Conservation (phyloP, 2,329 filamentous ascomycete species). For the Diaporthe nobilis region DNA sequence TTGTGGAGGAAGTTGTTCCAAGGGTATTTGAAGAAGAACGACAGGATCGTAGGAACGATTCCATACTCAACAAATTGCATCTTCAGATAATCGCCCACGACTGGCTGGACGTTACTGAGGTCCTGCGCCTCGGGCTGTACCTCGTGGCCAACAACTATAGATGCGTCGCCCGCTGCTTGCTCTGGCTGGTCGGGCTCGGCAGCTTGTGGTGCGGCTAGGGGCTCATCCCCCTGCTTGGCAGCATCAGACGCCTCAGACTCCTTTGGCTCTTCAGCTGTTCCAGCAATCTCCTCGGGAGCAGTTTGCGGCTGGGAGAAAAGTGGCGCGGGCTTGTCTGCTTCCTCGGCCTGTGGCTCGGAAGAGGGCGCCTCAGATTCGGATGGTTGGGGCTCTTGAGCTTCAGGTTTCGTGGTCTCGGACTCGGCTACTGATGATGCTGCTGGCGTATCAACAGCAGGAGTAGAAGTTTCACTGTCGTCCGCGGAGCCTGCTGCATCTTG, state of each 20-base stretch:
- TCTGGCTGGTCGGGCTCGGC: constrained; percentile 32
- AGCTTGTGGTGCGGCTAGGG: constrained; percentile 27
- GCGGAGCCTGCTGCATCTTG: constrained; percentile 27
- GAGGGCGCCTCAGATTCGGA: constrained; percentile 34
- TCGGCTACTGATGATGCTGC: constrained; percentile 37
- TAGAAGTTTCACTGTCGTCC: constrained; percentile 33
- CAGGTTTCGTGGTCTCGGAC: constrained; percentile 29
- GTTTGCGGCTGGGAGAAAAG: constrained; percentile 60
- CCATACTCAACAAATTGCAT: constrained; percentile 95
- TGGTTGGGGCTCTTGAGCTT: constrained; percentile 40
- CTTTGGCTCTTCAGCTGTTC: constrained; percentile 30
- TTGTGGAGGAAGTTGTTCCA: constrained; percentile 99
- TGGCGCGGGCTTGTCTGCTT: constrained; percentile 71
- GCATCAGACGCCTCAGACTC: constrained; percentile 3
- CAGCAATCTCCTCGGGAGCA: constrained; percentile 18
- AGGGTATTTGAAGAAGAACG: constrained; percentile 98
- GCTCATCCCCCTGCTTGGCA: constrained; percentile 17
- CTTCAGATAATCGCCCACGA: constrained; percentile 95
- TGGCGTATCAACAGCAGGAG: constrained; percentile 36
- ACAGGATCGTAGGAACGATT: constrained; percentile 95
- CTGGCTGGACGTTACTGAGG: constrained; percentile 62
- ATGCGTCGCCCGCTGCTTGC: constrained; percentile 48
- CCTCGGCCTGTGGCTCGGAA: constrained; percentile 60
- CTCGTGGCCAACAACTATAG: constrained; percentile 48
- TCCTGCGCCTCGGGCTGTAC: constrained; percentile 43